phyloP scores from a whole-genome alignment of 2,329 filamentous ascomycete species.

The Aspergillus pseudoviridinutans region DNA sequence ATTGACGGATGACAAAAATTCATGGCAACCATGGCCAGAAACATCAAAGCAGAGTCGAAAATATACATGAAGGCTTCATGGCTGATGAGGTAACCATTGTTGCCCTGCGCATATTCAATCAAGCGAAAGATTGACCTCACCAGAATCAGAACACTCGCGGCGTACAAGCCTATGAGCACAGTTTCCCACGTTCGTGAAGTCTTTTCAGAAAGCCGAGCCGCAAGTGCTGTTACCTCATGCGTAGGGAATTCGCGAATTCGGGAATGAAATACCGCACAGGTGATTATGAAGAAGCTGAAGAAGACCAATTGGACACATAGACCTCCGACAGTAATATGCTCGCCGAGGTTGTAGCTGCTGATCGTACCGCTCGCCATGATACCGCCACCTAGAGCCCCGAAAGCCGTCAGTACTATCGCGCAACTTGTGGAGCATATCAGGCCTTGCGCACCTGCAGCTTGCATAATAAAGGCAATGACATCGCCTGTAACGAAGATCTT shows the following conservation, averaged over 20 bases:
- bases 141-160: conserved; percentile 24
- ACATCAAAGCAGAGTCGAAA: conserved; percentile 30
- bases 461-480: conserved; percentile 30
- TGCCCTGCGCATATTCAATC: conserved; percentile 26
- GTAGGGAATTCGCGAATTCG: conserved; percentile 36
- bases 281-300: conserved; percentile 54
- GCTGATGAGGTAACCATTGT: conserved; percentile 20
- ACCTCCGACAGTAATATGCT: conserved; percentile 51
- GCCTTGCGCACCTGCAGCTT: conserved; percentile 21
- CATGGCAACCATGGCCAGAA: conserved; percentile 8
- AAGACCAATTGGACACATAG: conserved; percentile 55
- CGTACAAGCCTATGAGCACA: conserved; percentile 12
- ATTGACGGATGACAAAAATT: not conserved
- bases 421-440: not conserved
- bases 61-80: conserved; percentile 28
- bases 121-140: conserved; percentile 29
- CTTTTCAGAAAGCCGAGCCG: conserved; percentile 4
- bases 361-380: conserved; percentile 12
- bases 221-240: not conserved
- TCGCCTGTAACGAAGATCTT: conserved; percentile 34
- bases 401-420: not conserved
- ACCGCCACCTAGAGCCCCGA: conserved; percentile 10
- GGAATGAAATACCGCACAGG: conserved; percentile 48
- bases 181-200: conserved; percentile 5
- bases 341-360: conserved; percentile 8